phyloP scores from a whole-genome alignment of 805 yeast species.

The Schwanniomyces pseudopolymorphus region DNA sequence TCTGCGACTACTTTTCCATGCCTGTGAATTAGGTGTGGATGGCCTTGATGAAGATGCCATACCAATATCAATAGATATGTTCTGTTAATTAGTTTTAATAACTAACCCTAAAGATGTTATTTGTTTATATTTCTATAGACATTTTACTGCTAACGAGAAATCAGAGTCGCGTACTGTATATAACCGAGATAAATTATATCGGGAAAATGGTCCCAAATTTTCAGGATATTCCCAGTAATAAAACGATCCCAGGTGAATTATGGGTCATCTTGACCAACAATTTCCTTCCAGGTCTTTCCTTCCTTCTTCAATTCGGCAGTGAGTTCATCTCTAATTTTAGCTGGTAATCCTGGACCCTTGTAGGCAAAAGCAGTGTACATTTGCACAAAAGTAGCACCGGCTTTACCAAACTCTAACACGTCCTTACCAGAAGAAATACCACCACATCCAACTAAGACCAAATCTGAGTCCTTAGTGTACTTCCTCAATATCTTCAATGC shows the following conservation, averaged over 20 bases:
- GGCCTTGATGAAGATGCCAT: conserved; percentile 20
- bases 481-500: conserved; percentile 73
- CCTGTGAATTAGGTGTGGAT: conserved; percentile 18
- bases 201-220: no score
- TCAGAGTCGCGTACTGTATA: conserved; percentile 2
- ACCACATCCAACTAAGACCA: conserved; percentile 90
- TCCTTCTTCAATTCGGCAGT: conserved; percentile 56
- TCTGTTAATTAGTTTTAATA: neutral
- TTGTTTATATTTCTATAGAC: neutral
- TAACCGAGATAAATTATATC: no score
- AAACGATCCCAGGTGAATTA: neutral
- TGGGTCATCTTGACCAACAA: conserved; percentile 59
- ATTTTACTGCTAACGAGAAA: neutral
- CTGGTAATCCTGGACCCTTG: conserved; percentile 82
- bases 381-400: conserved; percentile 91
- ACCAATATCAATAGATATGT: neutral
- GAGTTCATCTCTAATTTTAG: conserved; percentile 43
- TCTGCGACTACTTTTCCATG: conserved; percentile 16
- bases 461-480: conserved; percentile 67
- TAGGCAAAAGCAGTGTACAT: conserved; percentile 89
- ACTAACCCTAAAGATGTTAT: neutral
- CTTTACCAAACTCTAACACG: conserved; percentile 86
- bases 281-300: conserved; percentile 82
- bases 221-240: no score
- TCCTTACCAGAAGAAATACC: conserved; percentile 88